These are phyloP conservation scores for Leccinum fuscescens DNA, from an alignment of 1,284 basidiomycete species.

Conservation along the genomic window DNA sequence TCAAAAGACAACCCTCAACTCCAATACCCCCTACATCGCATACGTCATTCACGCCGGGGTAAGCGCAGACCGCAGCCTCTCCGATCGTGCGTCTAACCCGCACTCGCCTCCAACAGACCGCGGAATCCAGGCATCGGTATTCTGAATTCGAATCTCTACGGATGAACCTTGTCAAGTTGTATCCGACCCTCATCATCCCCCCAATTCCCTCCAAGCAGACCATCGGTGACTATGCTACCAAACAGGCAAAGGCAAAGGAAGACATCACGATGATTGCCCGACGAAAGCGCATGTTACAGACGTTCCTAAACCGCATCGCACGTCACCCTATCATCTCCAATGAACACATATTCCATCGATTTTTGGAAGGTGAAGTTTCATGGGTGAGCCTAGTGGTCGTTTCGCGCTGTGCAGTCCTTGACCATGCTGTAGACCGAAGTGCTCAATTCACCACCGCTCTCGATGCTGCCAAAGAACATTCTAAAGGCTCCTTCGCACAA, in stretches of 20 bases:
- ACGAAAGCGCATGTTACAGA: slow-evolving; percentile 92
- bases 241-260: slow-evolving; percentile 96
- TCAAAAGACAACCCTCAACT: slow-evolving; percentile 88
- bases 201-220: slow-evolving; percentile 98
- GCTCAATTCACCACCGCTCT: slow-evolving; percentile 87
- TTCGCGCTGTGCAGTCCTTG: slow-evolving; percentile 2
- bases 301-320: slow-evolving; percentile 88
- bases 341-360: slow-evolving; percentile 93
- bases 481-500: slow-evolving; percentile 94
- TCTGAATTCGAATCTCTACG: slow-evolving; percentile 97
- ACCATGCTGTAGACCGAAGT: slow-evolving; percentile 71
- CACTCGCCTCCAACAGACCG: slow-evolving; percentile 48
- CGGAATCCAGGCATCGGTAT: slow-evolving; percentile 89
- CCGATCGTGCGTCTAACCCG: slow-evolving; percentile 7
- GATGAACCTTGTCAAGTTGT: slow-evolving; percentile 79
- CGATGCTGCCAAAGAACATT: slow-evolving; percentile 90
- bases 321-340: slow-evolving; percentile 92
- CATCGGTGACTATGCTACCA: slow-evolving; percentile 94
- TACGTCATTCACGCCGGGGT: slow-evolving; percentile 94
- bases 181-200: slow-evolving; percentile 95
- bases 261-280: slow-evolving; percentile 90
- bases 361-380: slow-evolving; percentile 92
- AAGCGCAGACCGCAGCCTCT: slow-evolving; percentile 13
- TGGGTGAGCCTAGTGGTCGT: slow-evolving; percentile 61
- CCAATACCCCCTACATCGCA: slow-evolving; percentile 87